A percentile compares a stretch with the other conserved stretches of the same genome.
Conservation (phyloP, 192 early-diverging fungal species). For the Cetraspora pellucida region DNA sequence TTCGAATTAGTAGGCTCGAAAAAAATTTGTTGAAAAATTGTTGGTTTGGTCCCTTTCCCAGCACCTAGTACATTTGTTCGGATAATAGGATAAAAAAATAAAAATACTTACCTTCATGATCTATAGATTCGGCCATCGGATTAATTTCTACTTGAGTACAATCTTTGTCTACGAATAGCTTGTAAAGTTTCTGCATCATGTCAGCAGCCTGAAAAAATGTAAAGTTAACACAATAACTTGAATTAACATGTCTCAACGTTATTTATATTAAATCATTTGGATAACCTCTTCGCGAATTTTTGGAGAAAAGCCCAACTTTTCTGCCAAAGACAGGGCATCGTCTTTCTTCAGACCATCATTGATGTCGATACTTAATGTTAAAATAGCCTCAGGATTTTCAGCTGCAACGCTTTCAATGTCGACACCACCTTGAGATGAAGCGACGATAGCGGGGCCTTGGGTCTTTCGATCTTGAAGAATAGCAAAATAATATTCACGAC, state of each 20-base stretch:
- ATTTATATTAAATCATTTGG: too few relatives aligned
- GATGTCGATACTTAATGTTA: constrained; percentile 91
- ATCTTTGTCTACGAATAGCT: constrained; percentile 96
- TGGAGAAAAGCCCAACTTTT: constrained; percentile 87
- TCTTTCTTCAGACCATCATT: constrained; percentile 76
- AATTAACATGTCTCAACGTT: too few relatives aligned
- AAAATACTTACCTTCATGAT: constrained; percentile 66
- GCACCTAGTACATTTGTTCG: too few relatives aligned
- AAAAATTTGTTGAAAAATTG: too few relatives aligned
- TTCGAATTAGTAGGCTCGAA: too few relatives aligned
- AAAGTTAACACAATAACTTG: too few relatives aligned
- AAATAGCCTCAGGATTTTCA: constrained; percentile 93
- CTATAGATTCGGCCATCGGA: constrained; percentile 90
- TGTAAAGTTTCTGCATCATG: constrained; percentile 91
- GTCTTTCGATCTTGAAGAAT: constrained; percentile 96
- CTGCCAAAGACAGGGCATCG: constrained; percentile 76
- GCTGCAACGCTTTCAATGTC: constrained; percentile 97
- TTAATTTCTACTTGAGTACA: constrained; percentile 99
- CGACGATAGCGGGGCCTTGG: constrained; percentile 93
- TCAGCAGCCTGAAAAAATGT: constrained; percentile 70
- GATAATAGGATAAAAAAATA: too few relatives aligned
- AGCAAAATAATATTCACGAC: constrained; percentile 99
- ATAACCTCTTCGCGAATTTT: constrained; percentile 67
- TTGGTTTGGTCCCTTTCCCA: too few relatives aligned
- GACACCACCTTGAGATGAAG: constrained; percentile 96